These are phyloP conservation scores for Seiridium cupressi DNA, from an alignment of 2,329 filamentous ascomycete genomes.

Conservation along the genomic window DNA sequence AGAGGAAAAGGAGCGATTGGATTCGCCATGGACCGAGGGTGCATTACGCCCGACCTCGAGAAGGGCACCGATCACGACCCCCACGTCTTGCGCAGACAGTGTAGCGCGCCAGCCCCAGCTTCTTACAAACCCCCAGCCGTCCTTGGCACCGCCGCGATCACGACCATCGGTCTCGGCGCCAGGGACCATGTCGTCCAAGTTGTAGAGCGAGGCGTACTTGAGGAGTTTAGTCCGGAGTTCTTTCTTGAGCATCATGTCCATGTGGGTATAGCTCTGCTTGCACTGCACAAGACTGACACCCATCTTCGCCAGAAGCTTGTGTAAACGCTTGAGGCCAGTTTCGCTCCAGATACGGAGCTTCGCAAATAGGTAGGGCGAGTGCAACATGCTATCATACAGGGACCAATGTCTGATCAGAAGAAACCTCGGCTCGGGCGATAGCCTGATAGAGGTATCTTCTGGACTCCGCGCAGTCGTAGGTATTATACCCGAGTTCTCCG, in stretches of 20 bases:
- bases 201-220: slow-evolving; percentile 90
- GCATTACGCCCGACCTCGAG: slow-evolving; percentile 78
- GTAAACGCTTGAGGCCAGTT: slow-evolving; percentile 78
- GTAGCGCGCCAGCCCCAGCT: slow-evolving; percentile 98
- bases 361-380: slow-evolving; percentile 91
- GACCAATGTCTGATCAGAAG: slow-evolving; percentile 95
- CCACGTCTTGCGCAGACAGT: slow-evolving; percentile 87
- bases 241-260: slow-evolving; percentile 96
- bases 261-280: slow-evolving; percentile 93
- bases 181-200: slow-evolving; percentile 89
- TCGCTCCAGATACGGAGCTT: slow-evolving; percentile 94
- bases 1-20: slow-evolving; percentile 22
- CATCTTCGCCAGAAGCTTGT: slow-evolving; percentile 97
- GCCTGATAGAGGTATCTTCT: slow-evolving; percentile 85
- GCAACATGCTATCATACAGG: slow-evolving; percentile 96
- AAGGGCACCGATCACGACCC: slow-evolving; percentile 87
- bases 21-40: slow-evolving; percentile 30
- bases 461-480: slow-evolving; percentile 85
- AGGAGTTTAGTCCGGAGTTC: slow-evolving; percentile 81
- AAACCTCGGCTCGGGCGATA: slow-evolving; percentile 92
- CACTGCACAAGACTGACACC: slow-evolving; percentile 91
- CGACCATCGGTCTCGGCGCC: slow-evolving; percentile 69
- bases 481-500: slow-evolving; percentile 76
- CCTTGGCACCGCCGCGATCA: slow-evolving; percentile 70
- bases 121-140: slow-evolving; percentile 95